A percentile compares a stretch with the other conserved stretches of the same genome.
Conservation (phyloP, 78 protist genomes). For the Dictyostelium intermedium region DNA sequence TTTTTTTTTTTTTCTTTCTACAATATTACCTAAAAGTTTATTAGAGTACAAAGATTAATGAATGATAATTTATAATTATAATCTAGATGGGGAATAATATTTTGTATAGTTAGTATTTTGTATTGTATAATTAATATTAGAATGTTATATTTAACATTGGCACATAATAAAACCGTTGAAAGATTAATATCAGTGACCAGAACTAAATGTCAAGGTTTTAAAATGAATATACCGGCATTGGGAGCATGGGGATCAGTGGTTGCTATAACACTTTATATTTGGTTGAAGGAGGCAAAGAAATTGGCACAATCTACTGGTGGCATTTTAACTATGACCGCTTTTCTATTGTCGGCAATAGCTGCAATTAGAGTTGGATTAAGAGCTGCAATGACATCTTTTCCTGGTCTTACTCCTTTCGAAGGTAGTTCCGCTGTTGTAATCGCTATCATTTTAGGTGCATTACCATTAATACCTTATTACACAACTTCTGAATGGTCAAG, state of each 20-base stretch:
- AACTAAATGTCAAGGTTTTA: slow-evolving; percentile 27
- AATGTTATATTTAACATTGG: slow-evolving; percentile 71
- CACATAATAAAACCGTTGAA: slow-evolving; percentile 63
- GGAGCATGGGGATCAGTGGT: slow-evolving; percentile 70
- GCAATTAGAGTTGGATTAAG: slow-evolving; percentile 65
- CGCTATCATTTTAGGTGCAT: slow-evolving; percentile 65
- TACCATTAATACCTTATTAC: slow-evolving; percentile 69
- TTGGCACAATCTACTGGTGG: slow-evolving; percentile 71
- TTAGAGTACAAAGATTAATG: too few relatives aligned
- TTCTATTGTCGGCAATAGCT: slow-evolving; percentile 44
- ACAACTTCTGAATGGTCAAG: slow-evolving; percentile 62
- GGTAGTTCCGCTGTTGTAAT: slow-evolving; percentile 71
- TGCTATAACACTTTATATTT: slow-evolving; percentile 26
- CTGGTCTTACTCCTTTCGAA: slow-evolving; percentile 64
- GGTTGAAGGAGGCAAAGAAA: slow-evolving; percentile 66
- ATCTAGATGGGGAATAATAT: slow-evolving; percentile 48
- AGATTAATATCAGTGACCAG: not conserved
- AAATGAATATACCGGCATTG: slow-evolving; percentile 53
- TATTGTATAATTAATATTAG: slow-evolving; percentile 29
- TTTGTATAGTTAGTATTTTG: slow-evolving; percentile 51
- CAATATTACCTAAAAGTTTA: too few relatives aligned
- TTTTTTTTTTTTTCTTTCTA: too few relatives aligned
- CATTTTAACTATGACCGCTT: slow-evolving; percentile 57
- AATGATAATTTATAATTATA: too few relatives aligned
- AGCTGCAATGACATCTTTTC: slow-evolving; percentile 60